Percentiles rank a stretch among this genome's conserved stretches.
Evolutionary conservation across 768 basidiomycete species (phyloP).

Genomic region (Inosperma sp.): DNA sequence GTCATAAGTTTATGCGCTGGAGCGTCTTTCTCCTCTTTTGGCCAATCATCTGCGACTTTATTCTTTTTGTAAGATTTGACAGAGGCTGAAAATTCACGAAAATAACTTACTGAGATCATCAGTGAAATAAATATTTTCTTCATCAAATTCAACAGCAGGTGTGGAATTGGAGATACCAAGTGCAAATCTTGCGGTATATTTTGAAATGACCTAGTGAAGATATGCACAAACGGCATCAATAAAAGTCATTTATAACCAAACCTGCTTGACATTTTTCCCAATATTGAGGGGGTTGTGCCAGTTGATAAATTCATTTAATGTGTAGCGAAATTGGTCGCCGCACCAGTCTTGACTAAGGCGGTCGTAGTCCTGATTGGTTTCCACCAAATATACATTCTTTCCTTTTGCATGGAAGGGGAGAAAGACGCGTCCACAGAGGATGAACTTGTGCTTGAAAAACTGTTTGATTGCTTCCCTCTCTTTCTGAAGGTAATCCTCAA

Average conservation of each 20-base stretch:
- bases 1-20: slow-evolving; percentile 61
- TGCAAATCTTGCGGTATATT: slow-evolving; percentile 62
- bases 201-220: slow-evolving; percentile 51
- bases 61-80: not conserved
- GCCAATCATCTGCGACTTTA: slow-evolving; percentile 38
- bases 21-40: slow-evolving; percentile 24
- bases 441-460: slow-evolving; percentile 46
- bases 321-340: slow-evolving; percentile 47
- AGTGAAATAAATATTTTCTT: slow-evolving; percentile 45
- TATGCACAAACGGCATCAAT: not conserved
- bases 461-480: slow-evolving; percentile 28
- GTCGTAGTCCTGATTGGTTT: slow-evolving; percentile 47
- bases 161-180: slow-evolving; percentile 64
- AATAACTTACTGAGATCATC: slow-evolving; percentile 48
- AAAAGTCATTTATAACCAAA: slow-evolving; percentile 27
- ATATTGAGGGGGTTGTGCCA: slow-evolving; percentile 60
- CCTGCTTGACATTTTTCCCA: slow-evolving; percentile 51
- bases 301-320: slow-evolving; percentile 46
- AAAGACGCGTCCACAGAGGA: slow-evolving; percentile 63
- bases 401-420: slow-evolving; percentile 65
- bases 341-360: slow-evolving; percentile 31
- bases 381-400: slow-evolving; percentile 53
- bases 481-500: slow-evolving; percentile 37
- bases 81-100: not conserved
- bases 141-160: slow-evolving; percentile 51